Percentiles rank a stretch among this genome's conserved stretches.
Conservation (phyloP, 257 asterid genomes). For the Solanum paucissectum region DNA sequence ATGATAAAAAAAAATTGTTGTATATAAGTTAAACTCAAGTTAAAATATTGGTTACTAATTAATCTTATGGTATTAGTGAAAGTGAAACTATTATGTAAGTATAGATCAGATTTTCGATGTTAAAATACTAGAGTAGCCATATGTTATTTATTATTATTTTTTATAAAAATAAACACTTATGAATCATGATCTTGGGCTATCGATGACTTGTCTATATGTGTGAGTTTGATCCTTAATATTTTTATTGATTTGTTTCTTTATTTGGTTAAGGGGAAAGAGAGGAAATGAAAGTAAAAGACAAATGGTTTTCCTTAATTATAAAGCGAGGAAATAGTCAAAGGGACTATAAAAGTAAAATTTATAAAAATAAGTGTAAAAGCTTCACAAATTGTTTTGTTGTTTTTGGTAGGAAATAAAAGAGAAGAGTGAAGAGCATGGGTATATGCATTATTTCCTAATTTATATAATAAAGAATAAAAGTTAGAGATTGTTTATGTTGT, state of each 20-base stretch:
- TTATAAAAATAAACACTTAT: background rate
- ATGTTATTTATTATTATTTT: background rate
- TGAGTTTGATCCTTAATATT: background rate
- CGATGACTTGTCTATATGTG: background rate
- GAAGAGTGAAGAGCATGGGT: background rate
- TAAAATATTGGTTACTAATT: background rate
- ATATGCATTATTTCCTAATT: background rate
- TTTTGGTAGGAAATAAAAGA: background rate
- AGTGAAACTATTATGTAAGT: background rate
- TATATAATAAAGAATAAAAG: background rate
- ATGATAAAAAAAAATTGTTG: accelerated
- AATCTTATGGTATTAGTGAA: background rate
- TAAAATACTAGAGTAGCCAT: no score
- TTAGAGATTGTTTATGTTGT: background rate
- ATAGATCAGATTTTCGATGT: background rate
- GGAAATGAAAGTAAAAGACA: background rate
- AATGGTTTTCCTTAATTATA: background rate
- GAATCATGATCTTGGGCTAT: background rate
- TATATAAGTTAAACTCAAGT: background rate
- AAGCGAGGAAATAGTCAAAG: background rate
- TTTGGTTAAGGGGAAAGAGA: background rate
- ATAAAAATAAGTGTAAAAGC: background rate
- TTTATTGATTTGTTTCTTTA: background rate
- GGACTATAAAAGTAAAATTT: background rate
- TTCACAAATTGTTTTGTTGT: background rate